Evolutionary conservation across 805 yeast species (phyloP), one percentile per base, ranked within the genome.

Genomic region (Nakazawaea populi): DNA sequence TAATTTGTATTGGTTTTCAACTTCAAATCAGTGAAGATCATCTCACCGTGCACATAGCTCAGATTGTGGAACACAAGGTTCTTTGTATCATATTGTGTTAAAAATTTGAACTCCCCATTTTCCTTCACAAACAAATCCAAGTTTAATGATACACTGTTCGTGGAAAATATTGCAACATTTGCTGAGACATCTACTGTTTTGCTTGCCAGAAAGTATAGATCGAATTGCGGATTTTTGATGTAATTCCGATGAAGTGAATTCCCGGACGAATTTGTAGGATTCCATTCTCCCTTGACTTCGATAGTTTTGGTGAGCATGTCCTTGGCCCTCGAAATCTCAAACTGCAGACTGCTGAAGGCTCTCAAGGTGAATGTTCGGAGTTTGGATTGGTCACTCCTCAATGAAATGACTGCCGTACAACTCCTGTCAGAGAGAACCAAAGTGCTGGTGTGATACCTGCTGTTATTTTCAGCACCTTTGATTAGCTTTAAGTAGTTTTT

Each of bases 211-310:
- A 75, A 37, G 7, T 55, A 59, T 46, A 75, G 39, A 32, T 60
- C 65, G 53, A 68, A 81, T 55, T 82, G 87, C 0, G 89, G 89
- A 54, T 84, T 84, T 8, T 67, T 58, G 24, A 76, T 58, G 56
- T 72, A 84, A 0, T 75, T 62, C 6, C 74, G 66, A 28, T 67
- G 52, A 0, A 74, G 53, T 79, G 82, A 78, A 56, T 72, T 77
- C 0, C 89, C 89, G 2, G 87, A 88, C 43, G 74, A 62, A 12
- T 61, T 63, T 3, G 60, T 62, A 1, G 63, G 56, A 9, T 63
- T 62, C 88, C 88, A 84, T 29, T 59, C 58, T 18, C 73, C 83
- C 1, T 60, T 52, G 2, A 66, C 31, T 3, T 62, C 58, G 2
- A 56, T 49, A 1, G 52, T 44, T 28, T 58, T 46, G 4, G 61